phyloP scores from a whole-genome alignment of 768 basidiomycete genomes.

The Boletus rufocinnamomeus region DNA sequence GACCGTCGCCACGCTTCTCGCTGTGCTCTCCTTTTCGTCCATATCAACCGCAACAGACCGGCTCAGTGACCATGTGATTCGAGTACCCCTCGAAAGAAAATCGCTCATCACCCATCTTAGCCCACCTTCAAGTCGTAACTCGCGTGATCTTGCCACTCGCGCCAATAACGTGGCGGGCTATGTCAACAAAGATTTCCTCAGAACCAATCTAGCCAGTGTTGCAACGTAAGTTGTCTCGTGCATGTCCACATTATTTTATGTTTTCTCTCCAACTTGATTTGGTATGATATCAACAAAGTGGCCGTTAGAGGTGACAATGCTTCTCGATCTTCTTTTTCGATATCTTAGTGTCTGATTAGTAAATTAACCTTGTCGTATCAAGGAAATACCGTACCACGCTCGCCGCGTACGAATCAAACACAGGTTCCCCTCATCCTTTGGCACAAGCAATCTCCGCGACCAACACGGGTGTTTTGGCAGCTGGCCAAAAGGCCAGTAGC shows the following conservation, averaged over 20 bases:
- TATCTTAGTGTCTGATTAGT: neutral
- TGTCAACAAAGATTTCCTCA: constrained; percentile 16
- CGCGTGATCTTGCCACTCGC: constrained; percentile 1
- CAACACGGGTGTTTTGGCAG: neutral
- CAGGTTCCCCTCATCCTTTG: constrained; percentile 42
- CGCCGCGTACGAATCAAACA: constrained; percentile 46
- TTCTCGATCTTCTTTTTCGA: neutral
- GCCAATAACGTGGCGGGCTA: constrained; percentile 1
- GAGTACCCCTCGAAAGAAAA: constrained; percentile 28
- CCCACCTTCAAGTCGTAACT: neutral
- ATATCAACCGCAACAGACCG: constrained; percentile 5
- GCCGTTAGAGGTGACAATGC: neutral
- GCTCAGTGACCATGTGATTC: constrained; percentile 10
- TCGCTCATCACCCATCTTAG: constrained; percentile 9
- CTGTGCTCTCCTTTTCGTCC: constrained; percentile 20
- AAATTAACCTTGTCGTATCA: constrained; percentile 2
- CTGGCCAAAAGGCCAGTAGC: neutral
- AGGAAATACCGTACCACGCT: constrained; percentile 50
- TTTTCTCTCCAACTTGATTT: neutral
- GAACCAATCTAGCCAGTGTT: constrained; percentile 17
- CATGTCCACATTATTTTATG: neutral
- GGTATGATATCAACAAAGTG: neutral
- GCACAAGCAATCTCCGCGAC: constrained; percentile 14
- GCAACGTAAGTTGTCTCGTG: constrained; percentile 19
- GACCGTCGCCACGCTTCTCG: constrained; percentile 15